A percentile compares a stretch with the other conserved stretches of the same genome.
Conservation (phyloP, 1,139 yeast species). For the Yamadazyma buinensis region DNA sequence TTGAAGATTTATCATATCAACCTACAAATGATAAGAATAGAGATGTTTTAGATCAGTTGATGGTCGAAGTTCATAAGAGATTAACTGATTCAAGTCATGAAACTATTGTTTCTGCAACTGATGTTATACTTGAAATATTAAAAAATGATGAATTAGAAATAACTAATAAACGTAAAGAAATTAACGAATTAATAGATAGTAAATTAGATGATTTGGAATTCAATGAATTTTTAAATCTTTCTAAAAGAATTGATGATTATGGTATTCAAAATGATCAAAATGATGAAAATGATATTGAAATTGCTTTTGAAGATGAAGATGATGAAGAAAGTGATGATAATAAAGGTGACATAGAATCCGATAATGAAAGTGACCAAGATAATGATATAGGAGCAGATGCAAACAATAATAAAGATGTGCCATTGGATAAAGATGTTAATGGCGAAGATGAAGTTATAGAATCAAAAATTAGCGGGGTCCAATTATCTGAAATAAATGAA, state of each 20-base stretch:
- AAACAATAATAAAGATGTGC: neutral
- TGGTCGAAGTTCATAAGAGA: conserved; percentile 24
- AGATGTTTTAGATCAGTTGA: conserved; percentile 16
- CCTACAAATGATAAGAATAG: conserved; percentile 12
- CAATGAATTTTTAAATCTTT: conserved; percentile 49
- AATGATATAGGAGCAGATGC: conserved; percentile 9
- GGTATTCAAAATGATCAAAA: conserved; percentile 24
- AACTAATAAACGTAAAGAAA: conserved; percentile 30
- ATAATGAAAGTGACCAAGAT: conserved; percentile 16
- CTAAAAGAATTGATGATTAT: conserved; percentile 58
- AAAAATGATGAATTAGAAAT: conserved; percentile 39
- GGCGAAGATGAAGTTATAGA: conserved; percentile 2
- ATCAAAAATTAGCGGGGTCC: conserved; percentile 6
- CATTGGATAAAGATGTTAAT: neutral
- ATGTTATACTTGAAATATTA: conserved; percentile 57
- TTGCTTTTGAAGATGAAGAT: conserved; percentile 10
- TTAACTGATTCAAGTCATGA: conserved; percentile 41
- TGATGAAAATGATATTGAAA: conserved; percentile 16
- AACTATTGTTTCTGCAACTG: conserved; percentile 58
- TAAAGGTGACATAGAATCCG: conserved; percentile 19
- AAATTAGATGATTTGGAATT: conserved; percentile 45
- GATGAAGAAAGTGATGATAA: conserved; percentile 13
- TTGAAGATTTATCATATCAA: conserved; percentile 14
- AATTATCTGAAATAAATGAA: conserved; percentile 21
- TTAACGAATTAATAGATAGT: conserved; percentile 42